A percentile compares a stretch with the other conserved stretches of the same genome.
Evolutionary conservation across 768 basidiomycete genomes (phyloP).

Genomic region (Podaxis mareebaensis): DNA sequence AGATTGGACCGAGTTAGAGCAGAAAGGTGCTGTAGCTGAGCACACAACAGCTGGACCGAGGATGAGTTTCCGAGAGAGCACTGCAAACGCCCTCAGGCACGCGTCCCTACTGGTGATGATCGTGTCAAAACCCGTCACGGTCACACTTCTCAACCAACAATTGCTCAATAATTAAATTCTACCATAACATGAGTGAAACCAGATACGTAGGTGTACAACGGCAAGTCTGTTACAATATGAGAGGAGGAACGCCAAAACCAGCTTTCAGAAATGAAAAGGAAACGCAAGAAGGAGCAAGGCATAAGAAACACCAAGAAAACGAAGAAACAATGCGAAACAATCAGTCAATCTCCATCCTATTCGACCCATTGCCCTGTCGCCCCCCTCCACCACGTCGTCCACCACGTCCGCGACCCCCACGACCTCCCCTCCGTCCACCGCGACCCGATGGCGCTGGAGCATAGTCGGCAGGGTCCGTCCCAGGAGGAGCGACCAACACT

Average conservation of each 20-base stretch:
- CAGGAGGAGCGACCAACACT: slow-evolving; percentile 69
- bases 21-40: not conserved
- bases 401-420: slow-evolving; percentile 38
- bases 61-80: not conserved
- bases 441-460: slow-evolving; percentile 29
- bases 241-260: not conserved
- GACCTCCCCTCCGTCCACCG: slow-evolving; percentile 34
- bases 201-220: slow-evolving; percentile 8
- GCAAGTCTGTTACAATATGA: not conserved
- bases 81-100: slow-evolving; percentile 4
- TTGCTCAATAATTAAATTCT: slow-evolving; percentile 1
- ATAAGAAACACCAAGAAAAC: slow-evolving; percentile 7
- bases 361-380: slow-evolving; percentile 35
- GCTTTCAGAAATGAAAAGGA: slow-evolving; percentile 3
- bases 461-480: slow-evolving; percentile 54
- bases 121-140: slow-evolving; percentile 4
- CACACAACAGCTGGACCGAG: not conserved
- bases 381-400: slow-evolving; percentile 34
- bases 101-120: not conserved
- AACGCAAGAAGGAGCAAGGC: not conserved
- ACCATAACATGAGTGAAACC: not conserved
- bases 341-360: slow-evolving; percentile 59
- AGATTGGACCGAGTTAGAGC: not conserved
- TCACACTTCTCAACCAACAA: not conserved
- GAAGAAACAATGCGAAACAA: slow-evolving; percentile 2